These are phyloP conservation scores for Phialophora expanda DNA, from an alignment of 2,329 filamentous ascomycete genomes.

Conservation along the genomic window DNA sequence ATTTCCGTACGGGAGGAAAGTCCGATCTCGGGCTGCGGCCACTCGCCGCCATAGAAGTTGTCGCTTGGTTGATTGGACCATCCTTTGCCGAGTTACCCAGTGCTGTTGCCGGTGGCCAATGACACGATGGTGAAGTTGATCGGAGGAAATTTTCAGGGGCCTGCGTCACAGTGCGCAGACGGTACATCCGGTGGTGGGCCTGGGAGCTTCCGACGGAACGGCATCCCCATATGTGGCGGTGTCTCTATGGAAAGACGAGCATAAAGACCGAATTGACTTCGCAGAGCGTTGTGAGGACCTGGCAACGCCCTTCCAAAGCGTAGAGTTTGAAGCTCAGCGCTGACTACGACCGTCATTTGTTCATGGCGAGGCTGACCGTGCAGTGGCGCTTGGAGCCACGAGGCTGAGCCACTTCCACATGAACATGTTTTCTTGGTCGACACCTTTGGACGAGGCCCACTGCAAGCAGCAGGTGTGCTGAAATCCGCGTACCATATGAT, in stretches of 20 bases:
- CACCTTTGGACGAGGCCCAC: neutral
- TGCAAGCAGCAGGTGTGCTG: neutral
- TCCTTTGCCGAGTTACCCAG: slow-evolving; percentile 22
- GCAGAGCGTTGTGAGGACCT: neutral
- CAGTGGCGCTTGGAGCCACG: no score
- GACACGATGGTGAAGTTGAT: neutral
- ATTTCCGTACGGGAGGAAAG: neutral
- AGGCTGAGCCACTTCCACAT: neutral
- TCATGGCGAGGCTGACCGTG: neutral
- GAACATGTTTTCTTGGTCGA: neutral
- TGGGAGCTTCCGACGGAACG: slow-evolving; percentile 4
- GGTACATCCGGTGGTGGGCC: neutral
- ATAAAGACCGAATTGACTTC: neutral
- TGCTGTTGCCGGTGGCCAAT: slow-evolving; percentile 9
- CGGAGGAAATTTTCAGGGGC: slow-evolving; percentile 8
- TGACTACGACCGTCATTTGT: neutral
- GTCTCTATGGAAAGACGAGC: neutral
- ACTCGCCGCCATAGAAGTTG: slow-evolving; percentile 4
- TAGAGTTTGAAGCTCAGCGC: neutral
- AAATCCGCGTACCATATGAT: neutral
- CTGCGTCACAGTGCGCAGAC: neutral
- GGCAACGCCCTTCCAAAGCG: neutral
- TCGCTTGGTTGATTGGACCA: slow-evolving; percentile 7
- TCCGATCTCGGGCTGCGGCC: slow-evolving; percentile 22
- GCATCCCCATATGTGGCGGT: neutral